Evolutionary conservation across 2,329 filamentous ascomycete genomes (phyloP).

Genomic region (Monosporascus ibericus): DNA sequence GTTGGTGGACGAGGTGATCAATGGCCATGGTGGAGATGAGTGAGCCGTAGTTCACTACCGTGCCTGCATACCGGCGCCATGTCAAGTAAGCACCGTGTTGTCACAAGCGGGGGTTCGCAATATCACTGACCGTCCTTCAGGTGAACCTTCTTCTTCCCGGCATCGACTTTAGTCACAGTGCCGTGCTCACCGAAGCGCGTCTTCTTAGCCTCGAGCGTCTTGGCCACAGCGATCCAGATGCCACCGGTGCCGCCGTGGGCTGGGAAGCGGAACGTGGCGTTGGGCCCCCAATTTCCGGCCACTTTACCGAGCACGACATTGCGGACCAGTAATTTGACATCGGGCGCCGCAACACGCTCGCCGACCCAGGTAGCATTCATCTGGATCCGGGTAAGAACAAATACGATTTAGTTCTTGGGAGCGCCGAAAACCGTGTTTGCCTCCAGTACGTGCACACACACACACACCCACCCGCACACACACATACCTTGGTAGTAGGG

Average conservation of each 20-base stretch:
- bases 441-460: too few species aligned
- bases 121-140: slow-evolving; percentile 60
- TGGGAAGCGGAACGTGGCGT: slow-evolving; percentile 97
- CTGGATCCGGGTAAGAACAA: slow-evolving; percentile 35
- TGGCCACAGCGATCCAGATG: slow-evolving; percentile 96
- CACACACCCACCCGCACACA: too few species aligned
- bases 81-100: too few species aligned
- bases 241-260: slow-evolving; percentile 91
- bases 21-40: slow-evolving; percentile 95
- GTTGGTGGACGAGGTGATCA: slow-evolving; percentile 87
- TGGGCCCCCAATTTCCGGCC: slow-evolving; percentile 95
- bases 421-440: too few species aligned
- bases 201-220: slow-evolving; percentile 88
- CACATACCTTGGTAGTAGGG: slow-evolving; percentile 70
- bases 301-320: slow-evolving; percentile 96
- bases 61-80: slow-evolving; percentile 25
- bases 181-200: slow-evolving; percentile 82
- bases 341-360: slow-evolving; percentile 94
- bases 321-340: slow-evolving; percentile 87
- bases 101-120: too few species aligned
- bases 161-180: slow-evolving; percentile 80
- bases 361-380: slow-evolving; percentile 99
- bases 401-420: too few species aligned
- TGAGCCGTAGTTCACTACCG: slow-evolving; percentile 83
- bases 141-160: slow-evolving; percentile 74